A percentile compares a stretch with the other conserved stretches of the same genome.
Evolutionary conservation across 2,329 filamentous ascomycete genomes (phyloP).

Genomic region (Geosmithia flava): DNA sequence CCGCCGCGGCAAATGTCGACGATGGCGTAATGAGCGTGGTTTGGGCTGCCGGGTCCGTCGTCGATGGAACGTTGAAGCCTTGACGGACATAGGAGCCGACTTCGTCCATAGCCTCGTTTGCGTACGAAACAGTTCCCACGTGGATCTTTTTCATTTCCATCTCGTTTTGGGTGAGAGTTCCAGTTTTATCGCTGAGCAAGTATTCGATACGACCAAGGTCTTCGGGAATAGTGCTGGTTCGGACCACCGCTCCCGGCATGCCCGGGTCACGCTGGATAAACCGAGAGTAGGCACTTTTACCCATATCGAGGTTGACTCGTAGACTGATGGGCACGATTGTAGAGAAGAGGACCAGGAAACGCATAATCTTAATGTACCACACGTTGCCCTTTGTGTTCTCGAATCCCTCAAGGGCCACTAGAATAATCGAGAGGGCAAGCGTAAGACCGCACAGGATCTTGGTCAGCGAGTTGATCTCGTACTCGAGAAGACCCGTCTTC

Average conservation of each 20-base stretch:
- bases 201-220: constrained; percentile 95
- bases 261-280: constrained; percentile 88
- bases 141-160: constrained; percentile 99
- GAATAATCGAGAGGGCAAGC: constrained; percentile 68
- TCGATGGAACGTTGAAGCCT: constrained; percentile 52
- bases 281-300: constrained; percentile 89
- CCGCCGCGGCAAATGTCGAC: constrained; percentile 50
- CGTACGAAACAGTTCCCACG: constrained; percentile 94
- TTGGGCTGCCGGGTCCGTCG: constrained; percentile 29
- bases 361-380: constrained; percentile 97
- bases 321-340: constrained; percentile 97
- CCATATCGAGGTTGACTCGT: constrained; percentile 92
- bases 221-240: constrained; percentile 95
- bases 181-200: constrained; percentile 91
- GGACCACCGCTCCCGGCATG: constrained; percentile 83
- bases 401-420: constrained; percentile 82
- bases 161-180: constrained; percentile 94
- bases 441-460: constrained; percentile 92
- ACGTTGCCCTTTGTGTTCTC: constrained; percentile 49
- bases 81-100: constrained; percentile 77
- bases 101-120: constrained; percentile 98
- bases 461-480: constrained; percentile 92
- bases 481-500: constrained; percentile 86
- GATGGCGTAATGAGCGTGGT: constrained; percentile 61
- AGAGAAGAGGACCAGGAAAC: constrained; percentile 97